Evolutionary conservation across 768 basidiomycete species (phyloP), one percentile per base, ranked within the genome.

Genomic region (Gymnopilus dilepis): DNA sequence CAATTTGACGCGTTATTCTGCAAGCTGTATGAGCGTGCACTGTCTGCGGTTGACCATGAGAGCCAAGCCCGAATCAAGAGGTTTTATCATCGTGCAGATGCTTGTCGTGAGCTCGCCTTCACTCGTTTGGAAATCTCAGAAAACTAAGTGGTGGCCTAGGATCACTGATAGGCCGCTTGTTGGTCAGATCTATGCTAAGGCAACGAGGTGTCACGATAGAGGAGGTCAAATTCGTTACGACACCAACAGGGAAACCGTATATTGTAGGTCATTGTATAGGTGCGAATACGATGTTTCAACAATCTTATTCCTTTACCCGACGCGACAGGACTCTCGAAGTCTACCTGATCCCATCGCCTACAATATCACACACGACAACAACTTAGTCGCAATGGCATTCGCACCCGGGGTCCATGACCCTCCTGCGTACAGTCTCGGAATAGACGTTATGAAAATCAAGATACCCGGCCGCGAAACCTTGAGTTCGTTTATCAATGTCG

Each of bases 351-450:
- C 85, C 2, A 79, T 95, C 42, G 90, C 82, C 0, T 95, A 84
- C 78, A 95, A 95, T 71, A 79, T 95, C 55, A 86, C 92, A 21
- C 93, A 95, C 70, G 94, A 95, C 72, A 89, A 87, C 67, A 82
- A 81, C 2, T 69, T 91, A 24, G 78, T 95, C 58, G 90, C 84
- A 13, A 86, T 95, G 83, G 89, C 83, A 3, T 84, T 84, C 62
- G 83, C 84, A 8, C 69, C 74, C 11, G 79, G 82, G 56, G 65
- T 64, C 4, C 69, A 77, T 42, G 74, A 78, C 60, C 76, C 79
- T 19, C 85, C 82, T 19, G 84, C 85, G 2, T 89, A 85, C 48
- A 84, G 79, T 11, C 69, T 94, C 9, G 93, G 94, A 19, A 78
- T 94, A 40, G 93, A 95, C 74, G 82, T 94, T 50, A 95, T 95